Percentiles rank a stretch among this genome's conserved stretches.
phyloP scores from a whole-genome alignment of 441 rosid species.

The Adansonia madagascariensis region DNA sequence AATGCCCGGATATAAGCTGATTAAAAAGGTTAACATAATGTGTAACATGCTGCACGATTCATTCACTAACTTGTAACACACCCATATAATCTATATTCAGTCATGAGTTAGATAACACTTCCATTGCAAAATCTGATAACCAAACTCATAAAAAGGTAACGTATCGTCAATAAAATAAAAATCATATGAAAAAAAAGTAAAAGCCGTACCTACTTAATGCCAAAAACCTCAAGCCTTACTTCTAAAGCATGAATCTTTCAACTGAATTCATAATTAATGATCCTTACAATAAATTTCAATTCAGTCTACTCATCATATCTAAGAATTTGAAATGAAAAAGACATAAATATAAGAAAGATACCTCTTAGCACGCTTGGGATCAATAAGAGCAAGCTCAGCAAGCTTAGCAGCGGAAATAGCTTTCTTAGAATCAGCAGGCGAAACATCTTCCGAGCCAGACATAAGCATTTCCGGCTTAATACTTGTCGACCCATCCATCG shows the following conservation, averaged over 20 bases:
- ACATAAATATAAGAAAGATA: not conserved
- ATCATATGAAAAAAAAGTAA: not conserved
- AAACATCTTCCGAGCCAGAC: slow-evolving; percentile 69
- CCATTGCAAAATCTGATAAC: not conserved
- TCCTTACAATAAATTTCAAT: not conserved
- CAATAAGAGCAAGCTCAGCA: slow-evolving; percentile 95
- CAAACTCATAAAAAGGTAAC: not conserved
- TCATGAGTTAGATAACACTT: slow-evolving; percentile 8
- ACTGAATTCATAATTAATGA: slow-evolving; percentile 1
- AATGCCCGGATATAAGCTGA: not conserved
- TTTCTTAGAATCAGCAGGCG: slow-evolving; percentile 75
- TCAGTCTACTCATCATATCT: not conserved
- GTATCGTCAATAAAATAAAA: not conserved
- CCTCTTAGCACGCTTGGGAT: slow-evolving; percentile 99
- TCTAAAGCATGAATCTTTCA: slow-evolving; percentile 4
- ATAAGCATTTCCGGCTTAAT: slow-evolving; percentile 89
- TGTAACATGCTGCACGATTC: not conserved
- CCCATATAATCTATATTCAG: not conserved
- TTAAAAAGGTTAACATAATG: not conserved
- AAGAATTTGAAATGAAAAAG: not conserved
- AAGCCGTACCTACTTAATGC: not conserved
- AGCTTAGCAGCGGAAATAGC: slow-evolving; percentile 94
- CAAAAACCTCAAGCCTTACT: not conserved
- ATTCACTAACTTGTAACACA: not conserved
- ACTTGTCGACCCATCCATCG: slow-evolving; percentile 89